Evolutionary conservation across 441 rosid genomes (phyloP).

Genomic region (Erodium moschatum): DNA sequence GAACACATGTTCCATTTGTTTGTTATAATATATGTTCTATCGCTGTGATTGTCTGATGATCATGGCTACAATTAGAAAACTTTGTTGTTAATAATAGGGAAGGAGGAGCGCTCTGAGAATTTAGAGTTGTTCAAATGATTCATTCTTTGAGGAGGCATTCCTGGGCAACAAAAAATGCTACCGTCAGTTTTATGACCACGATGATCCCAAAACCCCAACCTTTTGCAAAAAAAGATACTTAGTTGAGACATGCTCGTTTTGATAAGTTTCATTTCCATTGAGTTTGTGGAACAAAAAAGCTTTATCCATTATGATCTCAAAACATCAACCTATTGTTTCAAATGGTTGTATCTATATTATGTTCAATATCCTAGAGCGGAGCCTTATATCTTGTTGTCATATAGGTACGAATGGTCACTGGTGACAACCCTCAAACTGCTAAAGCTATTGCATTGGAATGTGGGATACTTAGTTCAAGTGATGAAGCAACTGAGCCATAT

Average conservation of each 20-base stretch:
- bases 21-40: not conserved
- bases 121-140: not conserved
- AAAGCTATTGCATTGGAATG: slow-evolving; percentile 95
- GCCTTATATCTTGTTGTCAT: not conserved
- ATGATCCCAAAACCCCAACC: too few relatives aligned
- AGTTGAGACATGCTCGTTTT: not conserved
- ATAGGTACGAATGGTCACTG: slow-evolving; percentile 97
- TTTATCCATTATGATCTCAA: too few relatives aligned
- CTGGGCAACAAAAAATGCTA: not conserved
- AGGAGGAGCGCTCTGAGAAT: not conserved
- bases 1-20: not conserved
- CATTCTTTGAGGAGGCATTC: not conserved
- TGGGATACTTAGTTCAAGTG: slow-evolving; percentile 57
- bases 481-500: slow-evolving; percentile 54
- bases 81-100: not conserved
- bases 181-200: slow-evolving; percentile 1
- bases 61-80: not conserved
- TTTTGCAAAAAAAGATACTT: too few relatives aligned
- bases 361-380: not conserved
- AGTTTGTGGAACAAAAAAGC: not conserved
- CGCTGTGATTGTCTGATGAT: not conserved
- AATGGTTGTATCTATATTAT: not conserved
- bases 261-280: not conserved
- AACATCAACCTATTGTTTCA: too few relatives aligned
- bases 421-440: slow-evolving; percentile 88